Evolutionary conservation across 345 rosid genomes (phyloP).

Genomic region (Populus pruinosa): DNA sequence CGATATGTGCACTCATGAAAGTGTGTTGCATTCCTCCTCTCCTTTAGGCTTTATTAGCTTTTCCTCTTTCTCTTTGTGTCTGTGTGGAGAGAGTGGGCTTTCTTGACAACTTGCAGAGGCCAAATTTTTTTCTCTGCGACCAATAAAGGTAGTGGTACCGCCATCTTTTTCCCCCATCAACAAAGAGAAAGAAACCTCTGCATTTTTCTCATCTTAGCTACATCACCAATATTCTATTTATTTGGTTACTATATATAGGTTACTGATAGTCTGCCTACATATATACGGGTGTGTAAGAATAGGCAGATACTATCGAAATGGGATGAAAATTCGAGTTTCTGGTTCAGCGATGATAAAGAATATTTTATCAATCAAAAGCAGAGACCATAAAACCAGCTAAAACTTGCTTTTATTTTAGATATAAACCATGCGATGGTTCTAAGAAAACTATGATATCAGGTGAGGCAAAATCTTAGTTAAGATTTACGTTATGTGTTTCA

Average conservation of each 20-base stretch:
- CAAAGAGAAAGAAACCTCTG: neutral
- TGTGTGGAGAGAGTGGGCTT: constrained; percentile 38
- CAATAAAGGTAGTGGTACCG: constrained; percentile 40
- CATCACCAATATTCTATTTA: neutral
- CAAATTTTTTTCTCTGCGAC: constrained; percentile 36
- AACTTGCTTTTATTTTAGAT: neutral
- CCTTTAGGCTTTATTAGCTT: constrained; percentile 44
- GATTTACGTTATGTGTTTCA: neutral
- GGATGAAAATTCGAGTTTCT: neutral
- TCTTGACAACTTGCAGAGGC: constrained; percentile 58
- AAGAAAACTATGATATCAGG: neutral
- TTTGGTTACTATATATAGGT: neutral
- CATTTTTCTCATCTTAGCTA: neutral
- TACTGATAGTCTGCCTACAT: neutral
- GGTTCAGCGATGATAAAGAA: neutral
- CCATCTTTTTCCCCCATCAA: constrained; percentile 16
- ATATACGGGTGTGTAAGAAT: neutral
- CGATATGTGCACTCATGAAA: constrained; percentile 45
- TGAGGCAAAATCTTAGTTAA: neutral
- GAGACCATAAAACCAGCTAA: neutral
- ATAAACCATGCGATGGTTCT: neutral
- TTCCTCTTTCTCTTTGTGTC: constrained; percentile 16
- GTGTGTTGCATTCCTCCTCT: constrained; percentile 47
- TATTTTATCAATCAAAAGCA: neutral
- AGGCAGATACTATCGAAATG: neutral